Conservation (phyloP, 106 monocot genomes). For the Dioscorea alata region DNA sequence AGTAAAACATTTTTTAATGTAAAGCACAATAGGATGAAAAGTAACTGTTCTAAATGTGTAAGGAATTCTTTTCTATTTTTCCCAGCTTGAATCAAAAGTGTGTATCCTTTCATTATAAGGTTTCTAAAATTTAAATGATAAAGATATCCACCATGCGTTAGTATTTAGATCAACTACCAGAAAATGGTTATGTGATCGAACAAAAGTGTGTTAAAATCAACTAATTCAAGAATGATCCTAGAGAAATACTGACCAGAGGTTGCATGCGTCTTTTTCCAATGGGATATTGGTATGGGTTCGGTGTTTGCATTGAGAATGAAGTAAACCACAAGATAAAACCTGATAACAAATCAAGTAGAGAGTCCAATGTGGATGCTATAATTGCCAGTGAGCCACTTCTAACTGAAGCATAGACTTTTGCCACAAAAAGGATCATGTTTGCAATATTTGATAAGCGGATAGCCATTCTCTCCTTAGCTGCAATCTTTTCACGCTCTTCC, state of each 20-base stretch:
- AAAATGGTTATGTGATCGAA: too few species aligned
- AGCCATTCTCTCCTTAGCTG: conserved; percentile 67
- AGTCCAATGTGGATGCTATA: conserved; percentile 95
- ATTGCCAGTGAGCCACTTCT: conserved; percentile 92
- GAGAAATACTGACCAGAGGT: conserved; percentile 56
- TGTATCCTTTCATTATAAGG: too few species aligned
- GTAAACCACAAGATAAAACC: conserved; percentile 99
- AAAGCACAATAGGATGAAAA: too few species aligned
- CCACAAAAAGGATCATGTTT: conserved; percentile 84
- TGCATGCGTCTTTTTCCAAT: conserved; percentile 99
- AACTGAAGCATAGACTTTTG: conserved; percentile 93
- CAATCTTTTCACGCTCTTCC: conserved; percentile 84
- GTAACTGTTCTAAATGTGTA: too few species aligned
- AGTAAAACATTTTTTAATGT: too few species aligned
- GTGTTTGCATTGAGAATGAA: conserved; percentile 90
- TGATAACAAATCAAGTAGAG: conserved; percentile 94
- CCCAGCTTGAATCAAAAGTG: too few species aligned
- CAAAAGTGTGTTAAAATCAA: too few species aligned
- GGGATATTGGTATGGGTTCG: conserved; percentile 87
- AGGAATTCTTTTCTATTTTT: too few species aligned
- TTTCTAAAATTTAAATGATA: too few species aligned
- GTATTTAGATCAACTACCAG: too few species aligned
- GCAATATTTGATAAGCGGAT: conserved; percentile 84
- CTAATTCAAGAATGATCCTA: background rate
- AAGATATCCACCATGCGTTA: too few species aligned